These are phyloP conservation scores for Hericium coralloides DNA, from an alignment of 768 basidiomycete species.

Conservation along the genomic window DNA sequence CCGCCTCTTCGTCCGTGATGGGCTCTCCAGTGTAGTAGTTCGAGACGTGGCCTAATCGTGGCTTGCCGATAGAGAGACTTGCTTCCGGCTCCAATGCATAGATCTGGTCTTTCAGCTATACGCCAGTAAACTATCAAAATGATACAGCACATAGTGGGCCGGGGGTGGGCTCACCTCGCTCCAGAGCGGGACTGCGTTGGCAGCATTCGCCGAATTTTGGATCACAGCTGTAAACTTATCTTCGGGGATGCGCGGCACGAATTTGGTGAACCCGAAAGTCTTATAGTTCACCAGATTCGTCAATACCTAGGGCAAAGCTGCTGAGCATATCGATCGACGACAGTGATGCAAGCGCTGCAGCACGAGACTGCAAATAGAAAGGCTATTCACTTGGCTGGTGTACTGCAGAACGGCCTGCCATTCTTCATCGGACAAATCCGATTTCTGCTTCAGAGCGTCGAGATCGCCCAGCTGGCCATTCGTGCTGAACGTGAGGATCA, in stretches of 20 bases:
- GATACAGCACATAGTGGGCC: not conserved
- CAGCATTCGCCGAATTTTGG: conserved; percentile 46
- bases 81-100: conserved; percentile 59
- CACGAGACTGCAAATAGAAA: not conserved
- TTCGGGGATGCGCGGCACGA: conserved; percentile 59
- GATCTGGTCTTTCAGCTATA: conserved; percentile 65
- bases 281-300: conserved; percentile 70
- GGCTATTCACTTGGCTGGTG: conserved; percentile 48
- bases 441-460: conserved; percentile 37
- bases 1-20: conserved; percentile 71
- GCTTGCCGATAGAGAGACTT: conserved; percentile 73
- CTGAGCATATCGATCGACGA: not conserved
- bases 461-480: conserved; percentile 52
- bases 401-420: conserved; percentile 72
- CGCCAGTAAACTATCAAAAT: not conserved
- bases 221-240: conserved; percentile 59
- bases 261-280: conserved; percentile 80
- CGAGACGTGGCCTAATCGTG: conserved; percentile 63
- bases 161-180: conserved; percentile 34
- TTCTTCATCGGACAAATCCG: conserved; percentile 47
- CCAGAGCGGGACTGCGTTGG: conserved; percentile 53
- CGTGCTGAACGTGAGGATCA: conserved; percentile 61
- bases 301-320: conserved; percentile 29
- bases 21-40: conserved; percentile 79
- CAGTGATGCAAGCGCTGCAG: not conserved